phyloP scores from a whole-genome alignment of 1,139 yeast genomes.

The Debaryomyces singareniensis region DNA sequence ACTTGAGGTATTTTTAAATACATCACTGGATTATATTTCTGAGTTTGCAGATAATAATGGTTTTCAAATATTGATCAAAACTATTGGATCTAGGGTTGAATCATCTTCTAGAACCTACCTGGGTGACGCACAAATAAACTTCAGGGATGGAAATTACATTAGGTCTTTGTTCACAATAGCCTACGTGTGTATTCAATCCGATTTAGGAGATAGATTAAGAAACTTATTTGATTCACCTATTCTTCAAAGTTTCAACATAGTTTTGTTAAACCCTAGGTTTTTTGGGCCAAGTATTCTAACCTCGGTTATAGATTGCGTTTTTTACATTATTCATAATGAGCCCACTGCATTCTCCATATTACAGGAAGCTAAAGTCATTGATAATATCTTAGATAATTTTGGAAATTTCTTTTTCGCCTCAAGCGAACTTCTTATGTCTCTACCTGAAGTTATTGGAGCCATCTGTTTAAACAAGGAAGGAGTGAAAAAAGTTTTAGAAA shows the following conservation, averaged over 20 bases:
- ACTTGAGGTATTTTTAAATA: constrained; percentile 46
- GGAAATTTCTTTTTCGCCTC: constrained; percentile 48
- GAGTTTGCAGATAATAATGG: constrained; percentile 68
- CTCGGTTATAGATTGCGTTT: constrained; percentile 58
- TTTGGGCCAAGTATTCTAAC: constrained; percentile 73
- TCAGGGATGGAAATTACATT: constrained; percentile 58
- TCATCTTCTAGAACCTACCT: constrained; percentile 51
- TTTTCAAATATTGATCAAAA: constrained; percentile 51
- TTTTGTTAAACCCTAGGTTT: constrained; percentile 49
- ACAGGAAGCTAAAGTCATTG: constrained; percentile 72
- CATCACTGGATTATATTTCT: constrained; percentile 41
- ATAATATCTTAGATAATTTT: constrained; percentile 55
- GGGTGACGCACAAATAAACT: constrained; percentile 55
- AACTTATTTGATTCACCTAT: constrained; percentile 82
- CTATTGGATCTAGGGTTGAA: constrained; percentile 62
- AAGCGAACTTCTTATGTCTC: constrained; percentile 50
- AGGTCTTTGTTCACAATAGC: constrained; percentile 56
- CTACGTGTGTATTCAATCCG: constrained; percentile 58
- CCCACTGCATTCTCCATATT: constrained; percentile 84
- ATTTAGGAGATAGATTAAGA: constrained; percentile 79
- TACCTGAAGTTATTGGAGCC: constrained; percentile 81
- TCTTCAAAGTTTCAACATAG: constrained; percentile 51
- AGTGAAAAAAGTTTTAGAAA: constrained; percentile 45
- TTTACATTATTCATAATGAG: constrained; percentile 78
- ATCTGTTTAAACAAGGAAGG: constrained; percentile 77